Evolutionary conservation across 306 rosid genomes (phyloP).

Genomic region (Coriaria nepalensis): DNA sequence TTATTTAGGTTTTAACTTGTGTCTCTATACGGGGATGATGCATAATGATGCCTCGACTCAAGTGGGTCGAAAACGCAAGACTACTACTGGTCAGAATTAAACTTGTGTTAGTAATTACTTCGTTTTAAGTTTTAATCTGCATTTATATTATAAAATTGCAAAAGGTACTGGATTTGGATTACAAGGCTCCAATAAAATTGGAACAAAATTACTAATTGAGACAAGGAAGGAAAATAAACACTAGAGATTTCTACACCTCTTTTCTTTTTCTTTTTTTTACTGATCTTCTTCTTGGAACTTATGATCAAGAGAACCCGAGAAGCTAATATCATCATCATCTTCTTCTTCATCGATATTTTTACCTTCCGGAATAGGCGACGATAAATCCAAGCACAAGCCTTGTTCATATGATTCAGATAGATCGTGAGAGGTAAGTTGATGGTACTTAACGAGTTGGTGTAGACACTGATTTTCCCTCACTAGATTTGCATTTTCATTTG

Average conservation of each 20-base stretch:
- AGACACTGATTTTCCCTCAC: constrained; percentile 88
- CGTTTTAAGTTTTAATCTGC: too few species aligned
- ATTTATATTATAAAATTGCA: not conserved
- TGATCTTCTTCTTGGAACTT: constrained; percentile 10
- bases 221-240: not conserved
- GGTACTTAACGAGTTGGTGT: constrained; percentile 88
- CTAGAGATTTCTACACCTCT: not conserved
- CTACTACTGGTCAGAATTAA: too few species aligned
- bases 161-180: not conserved
- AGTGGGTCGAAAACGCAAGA: too few species aligned
- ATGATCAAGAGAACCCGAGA: constrained; percentile 24
- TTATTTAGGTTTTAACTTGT: too few species aligned
- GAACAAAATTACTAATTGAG: not conserved
- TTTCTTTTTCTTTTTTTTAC: not conserved
- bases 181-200: not conserved
- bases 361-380: constrained; percentile 41
- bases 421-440: constrained; percentile 72
- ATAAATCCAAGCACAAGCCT: constrained; percentile 77
- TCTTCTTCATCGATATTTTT: constrained; percentile 24
- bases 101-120: too few species aligned
- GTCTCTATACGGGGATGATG: too few species aligned
- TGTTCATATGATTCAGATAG: constrained; percentile 57
- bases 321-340: constrained; percentile 13
- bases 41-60: too few species aligned
- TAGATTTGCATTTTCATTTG: constrained; percentile 75